These are phyloP conservation scores for Nakazawaea ernobii DNA, from an alignment of 805 yeast genomes.

Conservation along the genomic window DNA sequence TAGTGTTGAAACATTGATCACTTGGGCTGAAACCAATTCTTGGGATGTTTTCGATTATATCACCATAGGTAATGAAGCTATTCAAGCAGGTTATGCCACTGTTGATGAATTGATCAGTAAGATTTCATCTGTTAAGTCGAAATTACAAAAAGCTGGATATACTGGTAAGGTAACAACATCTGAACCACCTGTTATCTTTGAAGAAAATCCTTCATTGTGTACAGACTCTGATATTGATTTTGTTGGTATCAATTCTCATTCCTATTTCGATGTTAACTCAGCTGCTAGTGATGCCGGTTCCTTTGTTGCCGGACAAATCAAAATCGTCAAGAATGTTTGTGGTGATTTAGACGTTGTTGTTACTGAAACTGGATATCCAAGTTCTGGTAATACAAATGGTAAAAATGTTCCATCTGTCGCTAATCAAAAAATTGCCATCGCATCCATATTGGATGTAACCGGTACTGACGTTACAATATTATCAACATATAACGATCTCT, in stretches of 20 bases:
- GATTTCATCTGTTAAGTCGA: slow-evolving; percentile 56
- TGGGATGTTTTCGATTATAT: slow-evolving; percentile 77
- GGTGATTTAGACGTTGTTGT: slow-evolving; percentile 48
- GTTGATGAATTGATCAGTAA: slow-evolving; percentile 59
- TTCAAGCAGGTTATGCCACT: slow-evolving; percentile 55
- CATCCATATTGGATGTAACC: slow-evolving; percentile 50
- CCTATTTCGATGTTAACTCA: slow-evolving; percentile 67
- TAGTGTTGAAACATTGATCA: slow-evolving; percentile 47
- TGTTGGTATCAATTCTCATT: slow-evolving; percentile 82
- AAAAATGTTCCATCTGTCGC: slow-evolving; percentile 60
- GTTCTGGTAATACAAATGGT: slow-evolving; percentile 67
- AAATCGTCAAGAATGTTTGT: slow-evolving; percentile 51
- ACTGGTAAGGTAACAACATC: slow-evolving; percentile 74
- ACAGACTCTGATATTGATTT: slow-evolving; percentile 65
- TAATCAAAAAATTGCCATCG: slow-evolving; percentile 70
- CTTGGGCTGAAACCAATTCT: slow-evolving; percentile 27
- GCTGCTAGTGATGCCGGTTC: slow-evolving; percentile 65
- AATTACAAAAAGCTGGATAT: slow-evolving; percentile 65
- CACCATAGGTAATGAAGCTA: slow-evolving; percentile 87
- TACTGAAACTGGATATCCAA: slow-evolving; percentile 90
- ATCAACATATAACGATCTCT: slow-evolving; percentile 76
- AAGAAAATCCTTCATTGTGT: slow-evolving; percentile 63
- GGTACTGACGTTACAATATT: slow-evolving; percentile 63
- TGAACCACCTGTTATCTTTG: slow-evolving; percentile 80
- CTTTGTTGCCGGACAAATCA: slow-evolving; percentile 61